These are phyloP conservation scores for Lecanicillium sp. DNA, from an alignment of 2,329 filamentous ascomycete genomes.

Conservation along the genomic window DNA sequence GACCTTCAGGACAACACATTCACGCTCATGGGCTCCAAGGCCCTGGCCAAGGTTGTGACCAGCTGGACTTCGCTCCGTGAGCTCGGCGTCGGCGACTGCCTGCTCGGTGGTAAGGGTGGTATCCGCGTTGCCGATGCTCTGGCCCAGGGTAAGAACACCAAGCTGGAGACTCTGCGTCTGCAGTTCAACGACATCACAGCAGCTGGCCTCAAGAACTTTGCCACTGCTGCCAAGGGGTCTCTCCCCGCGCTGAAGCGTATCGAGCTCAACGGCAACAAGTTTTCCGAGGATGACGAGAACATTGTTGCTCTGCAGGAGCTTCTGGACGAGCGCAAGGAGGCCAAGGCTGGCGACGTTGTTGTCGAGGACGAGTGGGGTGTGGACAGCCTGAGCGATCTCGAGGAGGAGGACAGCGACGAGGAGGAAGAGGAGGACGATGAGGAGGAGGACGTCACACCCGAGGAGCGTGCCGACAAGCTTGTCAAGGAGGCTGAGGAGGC, in stretches of 20 bases:
- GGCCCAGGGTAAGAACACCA: slow-evolving; percentile 66
- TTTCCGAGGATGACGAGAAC: slow-evolving; percentile 74
- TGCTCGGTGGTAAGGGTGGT: slow-evolving; percentile 73
- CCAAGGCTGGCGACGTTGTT: slow-evolving; percentile 57
- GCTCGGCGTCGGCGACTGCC: slow-evolving; percentile 82
- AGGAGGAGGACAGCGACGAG: slow-evolving; percentile 66
- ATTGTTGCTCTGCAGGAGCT: slow-evolving; percentile 64
- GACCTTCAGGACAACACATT: slow-evolving; percentile 99
- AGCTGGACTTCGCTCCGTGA: slow-evolving; percentile 73
- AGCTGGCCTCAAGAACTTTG: slow-evolving; percentile 65
- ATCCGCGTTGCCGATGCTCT: slow-evolving; percentile 68
- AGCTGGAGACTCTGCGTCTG: slow-evolving; percentile 73
- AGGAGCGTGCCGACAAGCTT: slow-evolving; percentile 63
- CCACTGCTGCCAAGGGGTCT: slow-evolving; percentile 57
- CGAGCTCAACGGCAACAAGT: slow-evolving; percentile 95
- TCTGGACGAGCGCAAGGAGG: slow-evolving; percentile 72
- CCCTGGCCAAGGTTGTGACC: slow-evolving; percentile 67
- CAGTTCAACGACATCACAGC: slow-evolving; percentile 94
- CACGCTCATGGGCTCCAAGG: slow-evolving; percentile 70
- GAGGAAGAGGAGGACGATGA: slow-evolving; percentile 65
- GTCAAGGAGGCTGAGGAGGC: slow-evolving; percentile 64
- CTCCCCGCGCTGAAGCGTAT: slow-evolving; percentile 77
- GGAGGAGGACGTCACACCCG: slow-evolving; percentile 56
- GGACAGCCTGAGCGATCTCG: slow-evolving; percentile 80
- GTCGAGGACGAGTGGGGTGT: slow-evolving; percentile 79